These are phyloP conservation scores for Spizellomyces sp. DNA, from an alignment of 192 early-diverging fungal genomes.

Conservation along the genomic window DNA sequence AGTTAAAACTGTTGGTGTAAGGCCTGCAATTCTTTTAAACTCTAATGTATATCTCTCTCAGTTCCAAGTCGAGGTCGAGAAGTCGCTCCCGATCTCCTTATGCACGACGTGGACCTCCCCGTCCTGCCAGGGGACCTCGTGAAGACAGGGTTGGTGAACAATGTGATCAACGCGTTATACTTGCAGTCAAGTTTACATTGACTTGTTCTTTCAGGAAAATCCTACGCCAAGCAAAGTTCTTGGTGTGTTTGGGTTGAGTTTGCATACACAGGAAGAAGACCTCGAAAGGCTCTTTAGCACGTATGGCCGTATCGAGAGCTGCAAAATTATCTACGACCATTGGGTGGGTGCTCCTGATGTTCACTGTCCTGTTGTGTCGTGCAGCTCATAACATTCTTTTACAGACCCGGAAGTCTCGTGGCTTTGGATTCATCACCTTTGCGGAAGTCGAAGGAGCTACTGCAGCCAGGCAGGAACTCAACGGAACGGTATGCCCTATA, in stretches of 20 bases:
- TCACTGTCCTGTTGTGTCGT: constrained; percentile 2
- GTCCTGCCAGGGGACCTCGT: background rate
- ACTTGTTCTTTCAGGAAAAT: constrained; percentile 1
- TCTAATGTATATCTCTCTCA: background rate
- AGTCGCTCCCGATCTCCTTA: background rate
- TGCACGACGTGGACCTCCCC: background rate
- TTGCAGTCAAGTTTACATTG: no score
- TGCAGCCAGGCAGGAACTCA: constrained; percentile 57
- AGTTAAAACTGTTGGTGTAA: background rate
- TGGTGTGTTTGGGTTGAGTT: constrained; percentile 72
- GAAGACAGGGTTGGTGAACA: constrained; percentile 8
- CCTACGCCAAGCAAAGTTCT: constrained; percentile 55
- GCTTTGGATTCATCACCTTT: constrained; percentile 73
- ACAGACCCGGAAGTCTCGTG: constrained; percentile 62
- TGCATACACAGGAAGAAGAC: constrained; percentile 60
- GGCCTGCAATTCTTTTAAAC: background rate
- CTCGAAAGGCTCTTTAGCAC: constrained; percentile 59
- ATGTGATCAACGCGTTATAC: no score
- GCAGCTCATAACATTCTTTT: constrained; percentile 4
- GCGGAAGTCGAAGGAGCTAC: constrained; percentile 49
- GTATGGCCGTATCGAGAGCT: constrained; percentile 60
- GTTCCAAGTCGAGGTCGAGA: background rate
- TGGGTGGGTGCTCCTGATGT: constrained; percentile 22
- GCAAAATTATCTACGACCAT: constrained; percentile 64
- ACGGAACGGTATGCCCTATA: constrained; percentile 55